Conservation (phyloP, 768 basidiomycete genomes). For the Crepidotus variabilis region DNA sequence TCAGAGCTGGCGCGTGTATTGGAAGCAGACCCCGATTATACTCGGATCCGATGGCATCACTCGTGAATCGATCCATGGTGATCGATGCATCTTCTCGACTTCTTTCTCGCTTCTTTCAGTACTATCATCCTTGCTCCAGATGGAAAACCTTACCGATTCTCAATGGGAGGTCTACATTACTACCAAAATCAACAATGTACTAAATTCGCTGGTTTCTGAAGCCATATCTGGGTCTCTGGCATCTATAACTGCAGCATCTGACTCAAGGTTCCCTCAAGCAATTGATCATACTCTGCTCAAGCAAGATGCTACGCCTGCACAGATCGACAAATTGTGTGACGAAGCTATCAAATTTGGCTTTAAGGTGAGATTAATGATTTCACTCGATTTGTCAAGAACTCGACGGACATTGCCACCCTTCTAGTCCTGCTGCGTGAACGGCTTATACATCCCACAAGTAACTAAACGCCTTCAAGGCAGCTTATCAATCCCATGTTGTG, state of each 20-base stretch:
- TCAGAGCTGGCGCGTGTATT: too few relatives aligned
- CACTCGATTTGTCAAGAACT: background rate
- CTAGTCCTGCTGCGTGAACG: conserved; percentile 52
- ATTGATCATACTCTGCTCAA: conserved; percentile 52
- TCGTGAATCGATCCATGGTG: too few relatives aligned
- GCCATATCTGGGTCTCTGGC: conserved; percentile 16
- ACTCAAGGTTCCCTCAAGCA: conserved; percentile 29
- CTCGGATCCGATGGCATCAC: too few relatives aligned
- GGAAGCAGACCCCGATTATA: too few relatives aligned
- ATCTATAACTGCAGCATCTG: conserved; percentile 19
- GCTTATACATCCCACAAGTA: conserved; percentile 39
- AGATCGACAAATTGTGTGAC: conserved; percentile 44
- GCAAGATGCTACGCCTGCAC: conserved; percentile 40
- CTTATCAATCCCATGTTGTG: conserved; percentile 38
- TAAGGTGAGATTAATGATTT: conserved; percentile 29
- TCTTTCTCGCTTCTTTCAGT: too few relatives aligned
- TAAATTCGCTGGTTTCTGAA: conserved; percentile 5
- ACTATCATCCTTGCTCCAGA: background rate
- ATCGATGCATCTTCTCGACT: too few relatives aligned
- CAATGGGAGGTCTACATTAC: conserved; percentile 30
- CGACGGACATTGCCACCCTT: background rate
- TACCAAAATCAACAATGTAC: conserved; percentile 25
- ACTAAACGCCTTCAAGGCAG: conserved; percentile 34
- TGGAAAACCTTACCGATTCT: conserved; percentile 23
- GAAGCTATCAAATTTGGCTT: conserved; percentile 45